phyloP scores from a whole-genome alignment of 345 rosid genomes.

The Populus alba region DNA sequence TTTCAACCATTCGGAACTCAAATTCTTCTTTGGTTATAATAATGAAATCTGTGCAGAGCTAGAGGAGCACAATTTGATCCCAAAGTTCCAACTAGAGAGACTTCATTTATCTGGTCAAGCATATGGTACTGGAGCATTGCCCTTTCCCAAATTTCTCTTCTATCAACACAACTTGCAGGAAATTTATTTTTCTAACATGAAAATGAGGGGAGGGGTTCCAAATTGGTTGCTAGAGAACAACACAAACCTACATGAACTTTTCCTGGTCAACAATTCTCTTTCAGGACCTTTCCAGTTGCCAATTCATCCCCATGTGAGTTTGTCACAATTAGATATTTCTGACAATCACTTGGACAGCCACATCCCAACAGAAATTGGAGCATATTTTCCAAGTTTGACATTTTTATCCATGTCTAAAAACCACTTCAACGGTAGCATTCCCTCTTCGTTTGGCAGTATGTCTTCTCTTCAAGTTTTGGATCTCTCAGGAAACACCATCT shows the following conservation, averaged over 20 bases:
- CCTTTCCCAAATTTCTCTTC: background rate
- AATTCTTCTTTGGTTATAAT: no score
- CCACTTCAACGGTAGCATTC: slow-evolving; percentile 17
- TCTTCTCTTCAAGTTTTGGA: background rate
- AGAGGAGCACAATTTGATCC: no score
- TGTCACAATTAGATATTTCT: background rate
- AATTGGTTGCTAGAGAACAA: slow-evolving; percentile 33
- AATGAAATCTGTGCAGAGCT: no score
- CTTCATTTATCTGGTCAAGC: background rate
- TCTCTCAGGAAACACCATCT: slow-evolving; percentile 1
- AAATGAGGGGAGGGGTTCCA: slow-evolving; percentile 1
- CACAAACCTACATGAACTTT: background rate
- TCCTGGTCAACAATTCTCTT: background rate
- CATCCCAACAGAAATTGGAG: slow-evolving; percentile 12
- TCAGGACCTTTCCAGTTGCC: slow-evolving; percentile 2
- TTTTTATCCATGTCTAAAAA: slow-evolving; percentile 2
- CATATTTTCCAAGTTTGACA: background rate
- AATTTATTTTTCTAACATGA: background rate
- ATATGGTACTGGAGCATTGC: background rate
- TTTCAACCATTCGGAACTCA: background rate
- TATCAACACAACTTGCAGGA: background rate
- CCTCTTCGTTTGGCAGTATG: slow-evolving; percentile 8
- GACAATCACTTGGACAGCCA: background rate
- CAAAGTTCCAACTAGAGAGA: background rate
- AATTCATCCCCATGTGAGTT: background rate